Percentiles rank a stretch among this genome's conserved stretches.
Evolutionary conservation across 2,329 filamentous ascomycete genomes (phyloP).

Genomic region (Aureobasidium zeae): DNA sequence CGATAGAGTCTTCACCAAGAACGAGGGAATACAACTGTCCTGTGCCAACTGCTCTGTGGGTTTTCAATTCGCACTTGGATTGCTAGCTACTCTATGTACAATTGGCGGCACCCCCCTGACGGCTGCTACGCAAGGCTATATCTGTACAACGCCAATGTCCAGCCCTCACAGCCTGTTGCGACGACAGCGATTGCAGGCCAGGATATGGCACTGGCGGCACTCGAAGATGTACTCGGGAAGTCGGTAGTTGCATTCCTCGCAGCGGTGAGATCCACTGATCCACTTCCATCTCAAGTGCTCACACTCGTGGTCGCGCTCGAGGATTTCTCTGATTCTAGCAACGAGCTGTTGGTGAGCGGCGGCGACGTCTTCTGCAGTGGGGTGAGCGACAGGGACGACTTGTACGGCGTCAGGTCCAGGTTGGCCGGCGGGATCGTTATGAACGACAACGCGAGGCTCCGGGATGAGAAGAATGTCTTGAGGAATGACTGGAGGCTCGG

Average conservation of each 20-base stretch:
- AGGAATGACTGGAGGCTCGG: not conserved
- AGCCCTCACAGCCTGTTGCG: constrained; percentile 37
- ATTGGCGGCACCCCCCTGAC: too few species aligned
- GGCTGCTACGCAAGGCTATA: too few species aligned
- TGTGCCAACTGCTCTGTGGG: too few species aligned
- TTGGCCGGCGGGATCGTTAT: not conserved
- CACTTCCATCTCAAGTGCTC: constrained; percentile 31
- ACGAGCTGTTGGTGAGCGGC: not conserved
- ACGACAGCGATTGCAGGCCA: constrained; percentile 40
- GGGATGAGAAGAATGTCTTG: not conserved
- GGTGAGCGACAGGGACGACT: not conserved
- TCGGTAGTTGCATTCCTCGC: constrained; percentile 37
- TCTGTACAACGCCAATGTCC: too few species aligned
- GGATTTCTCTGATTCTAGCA: constrained; percentile 21
- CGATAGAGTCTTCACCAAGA: too few species aligned
- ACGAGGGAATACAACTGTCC: too few species aligned
- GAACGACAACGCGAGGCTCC: not conserved
- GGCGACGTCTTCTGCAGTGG: not conserved
- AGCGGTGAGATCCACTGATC: constrained; percentile 29
- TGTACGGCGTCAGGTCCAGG: too few species aligned
- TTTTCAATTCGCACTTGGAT: too few species aligned
- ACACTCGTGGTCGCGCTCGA: constrained; percentile 36
- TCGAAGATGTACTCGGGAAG: constrained; percentile 35
- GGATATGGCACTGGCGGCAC: constrained; percentile 36
- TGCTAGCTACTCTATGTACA: too few species aligned